phyloP scores from a whole-genome alignment of 225 moss, liverwort and hornwort genomes.

The Polytrichum formosum region DNA sequence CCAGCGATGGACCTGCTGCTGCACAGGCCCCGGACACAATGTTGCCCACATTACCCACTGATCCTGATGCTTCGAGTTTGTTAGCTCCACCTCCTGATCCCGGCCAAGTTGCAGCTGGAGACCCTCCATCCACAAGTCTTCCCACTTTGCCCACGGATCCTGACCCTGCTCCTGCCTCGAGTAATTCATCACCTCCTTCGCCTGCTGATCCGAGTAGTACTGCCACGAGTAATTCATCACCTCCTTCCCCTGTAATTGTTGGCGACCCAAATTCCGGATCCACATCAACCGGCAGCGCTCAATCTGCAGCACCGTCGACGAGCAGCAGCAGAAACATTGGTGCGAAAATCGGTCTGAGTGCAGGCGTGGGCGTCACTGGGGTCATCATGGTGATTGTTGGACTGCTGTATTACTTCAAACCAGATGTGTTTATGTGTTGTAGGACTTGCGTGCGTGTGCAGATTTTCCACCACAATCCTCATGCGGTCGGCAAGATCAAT shows the following conservation, averaged over 20 bases:
- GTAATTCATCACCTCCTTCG: background rate
- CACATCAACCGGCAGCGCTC: background rate
- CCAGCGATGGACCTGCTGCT: no score
- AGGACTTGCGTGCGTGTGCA: conserved; percentile 50
- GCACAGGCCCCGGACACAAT: no score
- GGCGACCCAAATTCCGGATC: background rate
- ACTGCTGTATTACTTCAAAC: conserved; percentile 42
- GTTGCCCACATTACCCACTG: no score
- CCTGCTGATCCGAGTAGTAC: conserved; percentile 18
- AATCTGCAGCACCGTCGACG: background rate
- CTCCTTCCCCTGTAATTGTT: conserved; percentile 2
- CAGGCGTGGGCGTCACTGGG: conserved; percentile 32
- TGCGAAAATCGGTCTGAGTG: conserved; percentile 25
- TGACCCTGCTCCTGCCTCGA: conserved; percentile 11
- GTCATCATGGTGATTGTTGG: conserved; percentile 19
- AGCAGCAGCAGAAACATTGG: conserved; percentile 3
- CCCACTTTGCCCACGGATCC: background rate
- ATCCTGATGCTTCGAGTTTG: no score
- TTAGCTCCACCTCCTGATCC: no score
- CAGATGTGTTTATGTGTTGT: conserved; percentile 47
- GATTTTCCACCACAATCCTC: conserved; percentile 15
- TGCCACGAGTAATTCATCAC: conserved; percentile 18
- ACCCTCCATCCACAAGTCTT: conserved; percentile 1
- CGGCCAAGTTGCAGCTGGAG: background rate
- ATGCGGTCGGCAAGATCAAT: no score